These are phyloP conservation scores for Trichosanthes truncata DNA, from an alignment of 306 rosid species.

Conservation along the genomic window DNA sequence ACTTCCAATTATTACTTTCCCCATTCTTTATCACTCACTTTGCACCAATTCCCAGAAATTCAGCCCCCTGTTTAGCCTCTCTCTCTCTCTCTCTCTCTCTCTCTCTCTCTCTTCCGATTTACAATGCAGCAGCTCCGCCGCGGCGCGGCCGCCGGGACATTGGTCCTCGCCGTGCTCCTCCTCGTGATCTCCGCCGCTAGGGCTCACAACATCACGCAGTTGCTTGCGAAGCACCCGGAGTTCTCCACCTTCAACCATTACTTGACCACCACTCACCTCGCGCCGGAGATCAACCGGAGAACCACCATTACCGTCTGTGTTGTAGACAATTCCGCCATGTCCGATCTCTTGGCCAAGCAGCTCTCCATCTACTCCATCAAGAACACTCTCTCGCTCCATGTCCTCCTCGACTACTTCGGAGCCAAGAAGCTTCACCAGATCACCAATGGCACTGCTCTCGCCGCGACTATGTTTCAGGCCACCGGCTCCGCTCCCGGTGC, in stretches of 20 bases:
- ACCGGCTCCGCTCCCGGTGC: conserved; percentile 72
- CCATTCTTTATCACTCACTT: not conserved
- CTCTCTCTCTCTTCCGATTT: not conserved
- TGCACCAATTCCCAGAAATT: not conserved
- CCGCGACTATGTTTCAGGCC: conserved; percentile 84
- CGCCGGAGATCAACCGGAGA: conserved; percentile 50
- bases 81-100: no score
- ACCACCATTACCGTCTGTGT: conserved; percentile 80
- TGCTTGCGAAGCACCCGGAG: conserved; percentile 57
- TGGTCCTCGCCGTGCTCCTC: not conserved
- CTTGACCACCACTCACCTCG: conserved; percentile 62
- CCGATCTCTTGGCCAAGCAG: conserved; percentile 36
- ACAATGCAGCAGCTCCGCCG: conserved; percentile 1
- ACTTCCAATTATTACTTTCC: not conserved
- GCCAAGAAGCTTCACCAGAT: conserved; percentile 98
- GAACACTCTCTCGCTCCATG: conserved; percentile 84
- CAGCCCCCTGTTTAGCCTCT: no score
- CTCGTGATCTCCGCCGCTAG: not conserved
- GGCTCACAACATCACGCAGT: conserved; percentile 9
- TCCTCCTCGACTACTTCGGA: conserved; percentile 80
- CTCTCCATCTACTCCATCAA: conserved; percentile 52
- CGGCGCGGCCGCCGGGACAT: not conserved
- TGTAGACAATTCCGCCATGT: conserved; percentile 79
- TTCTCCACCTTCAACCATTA: conserved; percentile 79
- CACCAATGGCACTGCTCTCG: conserved; percentile 81